phyloP scores from a whole-genome alignment of 257 asterid species.

The Penstemon barbatus region DNA sequence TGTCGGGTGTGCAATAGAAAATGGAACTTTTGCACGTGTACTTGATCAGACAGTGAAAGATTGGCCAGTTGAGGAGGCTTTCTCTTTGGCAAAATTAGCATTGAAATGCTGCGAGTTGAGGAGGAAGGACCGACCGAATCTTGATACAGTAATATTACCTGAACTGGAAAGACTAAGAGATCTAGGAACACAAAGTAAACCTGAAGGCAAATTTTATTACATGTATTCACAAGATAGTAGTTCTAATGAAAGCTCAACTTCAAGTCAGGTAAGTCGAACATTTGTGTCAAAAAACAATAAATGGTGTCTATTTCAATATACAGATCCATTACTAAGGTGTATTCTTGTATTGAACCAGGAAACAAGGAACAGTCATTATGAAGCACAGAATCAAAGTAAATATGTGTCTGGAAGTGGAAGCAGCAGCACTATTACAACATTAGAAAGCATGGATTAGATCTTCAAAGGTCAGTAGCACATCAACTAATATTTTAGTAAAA shows the following conservation, averaged over 20 bases:
- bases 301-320: constrained; percentile 10
- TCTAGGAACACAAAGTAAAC: constrained; percentile 31
- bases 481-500: constrained; percentile 15
- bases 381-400: constrained; percentile 19
- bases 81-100: constrained; percentile 65
- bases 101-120: constrained; percentile 79
- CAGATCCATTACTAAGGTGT: background rate
- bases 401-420: constrained; percentile 13
- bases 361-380: constrained; percentile 16
- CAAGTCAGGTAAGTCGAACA: constrained; percentile 34
- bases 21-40: constrained; percentile 45
- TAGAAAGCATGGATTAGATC: constrained; percentile 28
- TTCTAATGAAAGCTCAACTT: constrained; percentile 37
- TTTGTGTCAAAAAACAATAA: background rate
- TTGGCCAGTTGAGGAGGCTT: constrained; percentile 83
- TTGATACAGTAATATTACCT: constrained; percentile 65
- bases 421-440: constrained; percentile 26
- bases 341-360: constrained; percentile 25
- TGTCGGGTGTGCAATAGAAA: constrained; percentile 65
- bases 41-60: constrained; percentile 68
- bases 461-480: constrained; percentile 13
- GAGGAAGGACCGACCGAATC: constrained; percentile 85
- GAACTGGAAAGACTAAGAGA: constrained; percentile 61
- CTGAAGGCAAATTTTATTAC: constrained; percentile 25
- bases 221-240: constrained; percentile 29